A percentile compares a stretch with the other conserved stretches of the same genome.
These are phyloP conservation scores for Xylariales sp. DNA, from an alignment of 2,329 filamentous ascomycete species.

Conservation along the genomic window DNA sequence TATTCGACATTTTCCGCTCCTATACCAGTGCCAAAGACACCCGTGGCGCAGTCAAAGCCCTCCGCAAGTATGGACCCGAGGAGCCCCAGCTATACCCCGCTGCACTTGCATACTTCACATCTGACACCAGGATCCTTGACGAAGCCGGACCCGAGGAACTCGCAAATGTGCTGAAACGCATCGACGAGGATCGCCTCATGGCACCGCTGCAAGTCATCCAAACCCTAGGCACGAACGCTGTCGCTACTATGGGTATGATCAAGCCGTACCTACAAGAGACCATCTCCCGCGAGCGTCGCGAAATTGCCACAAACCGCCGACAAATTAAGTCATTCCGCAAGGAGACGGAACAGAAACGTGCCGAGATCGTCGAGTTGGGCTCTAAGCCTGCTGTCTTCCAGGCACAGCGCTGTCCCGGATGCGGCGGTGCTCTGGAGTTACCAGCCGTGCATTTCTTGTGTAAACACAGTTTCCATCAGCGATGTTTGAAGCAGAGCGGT, in stretches of 20 bases:
- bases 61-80: slow-evolving; percentile 85
- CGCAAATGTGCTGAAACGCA: slow-evolving; percentile 72
- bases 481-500: slow-evolving; percentile 64
- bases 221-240: slow-evolving; percentile 62
- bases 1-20: slow-evolving; percentile 94
- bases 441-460: slow-evolving; percentile 94
- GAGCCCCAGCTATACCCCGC: slow-evolving; percentile 91
- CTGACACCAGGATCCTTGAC: slow-evolving; percentile 71
- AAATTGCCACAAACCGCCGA: slow-evolving; percentile 75
- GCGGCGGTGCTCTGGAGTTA: slow-evolving; percentile 72
- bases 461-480: slow-evolving; percentile 94
- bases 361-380: slow-evolving; percentile 72
- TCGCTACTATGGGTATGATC: slow-evolving; percentile 96
- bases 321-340: slow-evolving; percentile 78
- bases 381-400: slow-evolving; percentile 86
- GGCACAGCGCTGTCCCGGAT: slow-evolving; percentile 80
- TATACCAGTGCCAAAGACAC: slow-evolving; percentile 93
- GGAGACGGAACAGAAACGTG: slow-evolving; percentile 75
- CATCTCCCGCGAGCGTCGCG: slow-evolving; percentile 80
- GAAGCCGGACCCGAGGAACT: slow-evolving; percentile 84
- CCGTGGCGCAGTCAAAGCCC: slow-evolving; percentile 78
- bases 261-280: slow-evolving; percentile 88
- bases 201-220: slow-evolving; percentile 95
- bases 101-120: slow-evolving; percentile 89
- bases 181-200: slow-evolving; percentile 88